Evolutionary conservation across 2,329 filamentous ascomycete species (phyloP).

Genomic region (Botrytis pseudocinerea): DNA sequence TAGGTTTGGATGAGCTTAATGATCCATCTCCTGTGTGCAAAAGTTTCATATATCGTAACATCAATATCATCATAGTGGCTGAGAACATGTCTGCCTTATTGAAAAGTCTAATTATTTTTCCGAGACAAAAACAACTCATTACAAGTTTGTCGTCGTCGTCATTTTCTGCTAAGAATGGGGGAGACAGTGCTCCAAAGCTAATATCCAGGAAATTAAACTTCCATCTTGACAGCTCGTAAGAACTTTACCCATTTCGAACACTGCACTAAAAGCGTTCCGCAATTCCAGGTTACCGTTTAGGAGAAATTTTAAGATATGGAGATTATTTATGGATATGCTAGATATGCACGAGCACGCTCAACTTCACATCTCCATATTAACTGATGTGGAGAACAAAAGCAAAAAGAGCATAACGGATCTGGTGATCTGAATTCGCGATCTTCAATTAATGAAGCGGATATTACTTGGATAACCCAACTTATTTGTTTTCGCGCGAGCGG

Average conservation of each 20-base stretch:
- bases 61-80: neutral
- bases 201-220: neutral
- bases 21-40: conserved; percentile 1
- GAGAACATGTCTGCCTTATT: conserved; percentile 14
- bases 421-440: conserved; percentile 5
- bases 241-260: neutral
- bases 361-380: conserved; percentile 4
- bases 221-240: conserved; percentile 6
- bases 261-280: neutral
- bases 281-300: conserved; percentile 4
- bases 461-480: neutral
- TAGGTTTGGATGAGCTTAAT: conserved; percentile 13
- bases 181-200: neutral
- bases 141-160: neutral
- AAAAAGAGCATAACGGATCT: neutral
- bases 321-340: conserved; percentile 3
- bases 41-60: conserved; percentile 4
- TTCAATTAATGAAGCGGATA: neutral
- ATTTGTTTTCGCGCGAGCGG: neutral
- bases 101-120: neutral
- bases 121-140: neutral
- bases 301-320: neutral
- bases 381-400: neutral
- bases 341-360: neutral
- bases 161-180: neutral